These are phyloP conservation scores for Euphorbia schlechtendalii DNA, from an alignment of 441 rosid species.

Conservation along the genomic window DNA sequence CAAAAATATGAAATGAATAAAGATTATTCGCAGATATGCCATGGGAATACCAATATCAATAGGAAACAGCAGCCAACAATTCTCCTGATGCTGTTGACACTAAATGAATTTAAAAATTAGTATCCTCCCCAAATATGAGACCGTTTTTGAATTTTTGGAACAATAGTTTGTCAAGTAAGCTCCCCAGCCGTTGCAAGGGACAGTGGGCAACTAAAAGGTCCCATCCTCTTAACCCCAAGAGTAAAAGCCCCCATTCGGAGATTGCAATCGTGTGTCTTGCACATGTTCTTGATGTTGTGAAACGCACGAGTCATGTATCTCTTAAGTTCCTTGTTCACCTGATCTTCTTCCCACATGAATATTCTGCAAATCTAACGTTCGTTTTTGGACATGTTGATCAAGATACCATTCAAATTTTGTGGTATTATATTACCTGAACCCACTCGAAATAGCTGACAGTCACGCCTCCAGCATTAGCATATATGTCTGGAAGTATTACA, in stretches of 20 bases:
- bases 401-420: too few species aligned
- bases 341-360: constrained; percentile 99
- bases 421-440: constrained; percentile 53
- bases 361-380: constrained; percentile 44
- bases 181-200: not conserved
- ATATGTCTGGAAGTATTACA: constrained; percentile 81
- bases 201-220: constrained; percentile 71
- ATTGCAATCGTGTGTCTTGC: constrained; percentile 69
- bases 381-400: too few species aligned
- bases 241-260: constrained; percentile 99
- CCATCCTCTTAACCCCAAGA: constrained; percentile 86
- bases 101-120: not conserved
- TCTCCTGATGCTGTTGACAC: not conserved
- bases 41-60: not conserved
- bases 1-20: too few species aligned
- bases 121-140: not conserved
- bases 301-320: constrained; percentile 85
- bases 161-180: not conserved
- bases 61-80: not conserved
- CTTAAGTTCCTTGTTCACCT: constrained; percentile 62
- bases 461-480: constrained; percentile 94
- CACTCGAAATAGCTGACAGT: constrained; percentile 95
- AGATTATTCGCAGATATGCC: not conserved
- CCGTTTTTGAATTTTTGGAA: not conserved
- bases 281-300: constrained; percentile 78